Evolutionary conservation across 495 filamentous ascomycete species (phyloP).

Genomic region (Aspergillus ellipticus): DNA sequence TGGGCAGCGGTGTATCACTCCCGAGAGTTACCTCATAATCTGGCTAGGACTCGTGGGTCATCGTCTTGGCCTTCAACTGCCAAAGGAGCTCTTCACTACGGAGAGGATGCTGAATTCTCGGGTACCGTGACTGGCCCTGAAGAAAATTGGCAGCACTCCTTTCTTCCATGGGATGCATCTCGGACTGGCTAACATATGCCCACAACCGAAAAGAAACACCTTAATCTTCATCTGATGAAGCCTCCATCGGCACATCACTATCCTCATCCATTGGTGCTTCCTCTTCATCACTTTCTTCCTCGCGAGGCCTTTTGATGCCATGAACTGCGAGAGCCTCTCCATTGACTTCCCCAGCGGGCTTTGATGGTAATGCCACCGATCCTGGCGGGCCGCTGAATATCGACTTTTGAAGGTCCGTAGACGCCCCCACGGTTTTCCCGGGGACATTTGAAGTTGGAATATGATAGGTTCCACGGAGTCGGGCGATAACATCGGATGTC

Average conservation of each 20-base stretch:
- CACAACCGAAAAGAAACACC: not conserved
- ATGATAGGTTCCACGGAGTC: constrained; percentile 85
- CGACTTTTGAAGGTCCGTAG: constrained; percentile 74
- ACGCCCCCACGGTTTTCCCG: constrained; percentile 46
- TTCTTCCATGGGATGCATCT: not conserved
- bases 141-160: constrained; percentile 1
- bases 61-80: constrained; percentile 68
- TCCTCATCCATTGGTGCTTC: constrained; percentile 74
- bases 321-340: constrained; percentile 29
- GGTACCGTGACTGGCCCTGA: constrained; percentile 8
- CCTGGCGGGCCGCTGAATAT: constrained; percentile 71
- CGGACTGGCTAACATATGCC: not conserved
- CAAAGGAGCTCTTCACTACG: constrained; percentile 43
- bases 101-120: constrained; percentile 14
- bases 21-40: constrained; percentile 67
- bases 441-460: constrained; percentile 50
- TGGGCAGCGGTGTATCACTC: constrained; percentile 46
- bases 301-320: constrained; percentile 63
- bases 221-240: constrained; percentile 52
- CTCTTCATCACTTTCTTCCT: constrained; percentile 65
- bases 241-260: constrained; percentile 54
- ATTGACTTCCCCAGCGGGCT: constrained; percentile 35
- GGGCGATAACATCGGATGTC: constrained; percentile 79
- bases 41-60: constrained; percentile 78
- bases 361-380: constrained; percentile 35